Base-by-base conservation (phyloP, 2,329 filamentous ascomycete genomes). In the Trichoderma harzianum region DNA sequence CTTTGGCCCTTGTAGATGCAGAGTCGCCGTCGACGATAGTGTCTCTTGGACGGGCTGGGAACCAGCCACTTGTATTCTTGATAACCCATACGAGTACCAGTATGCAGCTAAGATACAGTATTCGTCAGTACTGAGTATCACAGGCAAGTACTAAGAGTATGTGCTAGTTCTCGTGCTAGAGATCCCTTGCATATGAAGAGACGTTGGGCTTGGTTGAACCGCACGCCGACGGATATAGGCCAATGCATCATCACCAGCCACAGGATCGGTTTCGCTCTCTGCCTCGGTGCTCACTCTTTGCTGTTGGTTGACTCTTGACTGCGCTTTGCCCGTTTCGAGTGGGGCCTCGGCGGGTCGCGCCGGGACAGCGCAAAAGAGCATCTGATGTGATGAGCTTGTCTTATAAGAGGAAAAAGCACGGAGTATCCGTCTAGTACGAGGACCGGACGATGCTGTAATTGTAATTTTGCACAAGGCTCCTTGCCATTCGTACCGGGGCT, bases 321-420 rank as follows among this genome's bases (percentile, higher is more conserved):
- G 39, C 39, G 39, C 53, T 39, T 68, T 43, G 53, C 34, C 55
- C 24, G 53, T 60, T 36, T 47, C 36, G 12, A 39, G 55, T 60
- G 66, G 66, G 24, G 39, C 55, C 21, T 51, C 39, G 36, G 66
- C 66, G 66, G 66, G 66, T 69, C 66, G 66, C 39, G 36, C 66
- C 66, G 55, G 66, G 66, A 53, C 66, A 61, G 28, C 36, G 66
- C 64, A 57, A 67, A 66, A 67, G 32, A 32, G 64, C 64, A 67
- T 58, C 53, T 61, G 51, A 28, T 68, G 65, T 51, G 51, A 28
- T 60, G 65, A 30, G 36, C 36, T 39, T 30, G 64, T 57, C 47
- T 39, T 5, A 18, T 51, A 36, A 34, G 28, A 65, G 62, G 43
- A 12, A 12, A 58, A 60, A 36, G 24, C 58, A 69, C 66, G 26